Base-by-base conservation (phyloP, 225 moss, liverwort and hornwort species). In the Polytrichum formosum region DNA sequence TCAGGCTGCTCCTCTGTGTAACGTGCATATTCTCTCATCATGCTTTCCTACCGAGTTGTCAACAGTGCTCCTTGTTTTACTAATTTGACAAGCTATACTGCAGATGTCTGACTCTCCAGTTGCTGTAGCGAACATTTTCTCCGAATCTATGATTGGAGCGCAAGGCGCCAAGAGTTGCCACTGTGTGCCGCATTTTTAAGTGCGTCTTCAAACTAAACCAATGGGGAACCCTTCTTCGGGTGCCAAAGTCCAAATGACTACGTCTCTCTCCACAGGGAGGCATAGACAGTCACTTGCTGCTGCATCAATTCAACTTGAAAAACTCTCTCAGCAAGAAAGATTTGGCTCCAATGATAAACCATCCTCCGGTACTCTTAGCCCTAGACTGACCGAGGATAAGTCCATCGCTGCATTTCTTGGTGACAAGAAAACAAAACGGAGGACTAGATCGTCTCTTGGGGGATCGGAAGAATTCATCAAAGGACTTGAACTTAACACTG, bases 251-350 rank as follows among this genome's bases (percentile, higher is more conserved):
- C 72, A 78, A 70, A 78, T 62, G 46, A 67, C 73, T 66, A 76
- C 76, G 79, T 73, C 75, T 17, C 76, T 83, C 63, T 56, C 67
- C 25, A 79, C 64, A 64, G 73, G 67, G 70, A 81, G 75, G 62
- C 80, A 81, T 53, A 74, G 70, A 30, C 75, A 54, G 25, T 81
- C 78, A 18, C 60, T 56, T n/a, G 80, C 75, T 28, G 61, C 55
- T 19, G 84, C 77, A 30, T 77, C 76, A 46, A 55, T 76, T 71
- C 79, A 74, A 76, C 65, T 74, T 72, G 72, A 84, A 70, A 79
- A 73, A 63, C 74, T 74, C 70, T 74, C 74, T 31, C 74, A 79
- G 65, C 55, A 68, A 31, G 82, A 61, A 53, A 61, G 70, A 61
- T 10, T 26, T 19, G 65, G 53, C 28, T 28, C 67, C 19, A 10